Conservation (phyloP, 192 early-diverging fungal species). For the Podila verticillata region DNA sequence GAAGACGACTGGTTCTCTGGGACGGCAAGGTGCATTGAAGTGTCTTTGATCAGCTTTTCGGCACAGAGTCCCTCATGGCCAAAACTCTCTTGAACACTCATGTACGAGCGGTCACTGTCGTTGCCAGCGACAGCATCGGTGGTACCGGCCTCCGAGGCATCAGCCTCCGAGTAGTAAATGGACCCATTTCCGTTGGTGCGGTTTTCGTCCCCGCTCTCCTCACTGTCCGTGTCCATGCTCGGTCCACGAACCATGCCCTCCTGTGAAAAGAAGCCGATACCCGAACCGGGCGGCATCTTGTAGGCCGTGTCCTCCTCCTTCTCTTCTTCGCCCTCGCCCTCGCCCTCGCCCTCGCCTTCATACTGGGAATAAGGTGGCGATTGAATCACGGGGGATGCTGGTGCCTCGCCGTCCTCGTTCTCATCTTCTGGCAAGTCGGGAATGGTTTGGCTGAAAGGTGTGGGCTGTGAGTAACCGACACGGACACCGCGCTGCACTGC, state of each 20-base stretch:
- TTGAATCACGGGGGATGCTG: constrained; percentile 13
- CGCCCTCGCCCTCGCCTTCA: not conserved
- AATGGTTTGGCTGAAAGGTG: constrained; percentile 27
- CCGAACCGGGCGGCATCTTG: constrained; percentile 19
- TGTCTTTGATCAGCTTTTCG: not conserved
- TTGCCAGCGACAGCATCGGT: constrained; percentile 14
- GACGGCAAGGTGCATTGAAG: not conserved
- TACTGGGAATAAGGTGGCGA: constrained; percentile 6
- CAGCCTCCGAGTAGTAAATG: constrained; percentile 6
- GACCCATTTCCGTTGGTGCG: constrained; percentile 6
- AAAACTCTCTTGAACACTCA: constrained; percentile 42
- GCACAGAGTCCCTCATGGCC: not conserved
- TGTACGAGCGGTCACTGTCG: constrained; percentile 41
- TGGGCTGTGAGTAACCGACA: constrained; percentile 36
- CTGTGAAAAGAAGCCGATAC: constrained; percentile 49
- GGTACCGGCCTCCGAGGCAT: constrained; percentile 3
- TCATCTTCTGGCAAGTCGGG: constrained; percentile 33
- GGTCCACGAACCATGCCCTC: constrained; percentile 46
- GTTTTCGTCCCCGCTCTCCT: constrained; percentile 1
- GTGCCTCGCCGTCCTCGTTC: not conserved
- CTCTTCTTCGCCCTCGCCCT: constrained; percentile 3
- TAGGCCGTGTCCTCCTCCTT: too few species aligned
- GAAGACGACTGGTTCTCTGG: not conserved
- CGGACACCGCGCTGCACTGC: constrained; percentile 39
- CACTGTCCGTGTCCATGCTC: constrained; percentile 45